Evolutionary conservation across 164 flowering plant species (phyloP).

Genomic region (Macadamia tetraphylla): DNA sequence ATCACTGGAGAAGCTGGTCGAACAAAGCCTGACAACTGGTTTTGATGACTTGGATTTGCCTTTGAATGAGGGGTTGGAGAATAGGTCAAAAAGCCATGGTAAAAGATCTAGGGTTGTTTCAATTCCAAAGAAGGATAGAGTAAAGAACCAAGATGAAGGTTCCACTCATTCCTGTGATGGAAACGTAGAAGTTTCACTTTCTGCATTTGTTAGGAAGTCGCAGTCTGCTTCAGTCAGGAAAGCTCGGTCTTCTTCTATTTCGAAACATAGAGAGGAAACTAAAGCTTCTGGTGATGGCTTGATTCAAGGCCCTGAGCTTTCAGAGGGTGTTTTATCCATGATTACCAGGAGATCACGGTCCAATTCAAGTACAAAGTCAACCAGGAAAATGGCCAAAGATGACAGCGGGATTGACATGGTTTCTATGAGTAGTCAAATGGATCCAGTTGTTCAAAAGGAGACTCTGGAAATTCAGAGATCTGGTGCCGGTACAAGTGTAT

Average conservation of each 20-base stretch:
- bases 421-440: conserved; percentile 6
- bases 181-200: conserved; percentile 34
- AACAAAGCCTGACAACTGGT: conserved; percentile 13
- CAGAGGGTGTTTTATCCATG: conserved; percentile 1
- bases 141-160: conserved; percentile 17
- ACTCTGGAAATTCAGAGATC: conserved; percentile 8
- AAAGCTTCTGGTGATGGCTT: conserved; percentile 20
- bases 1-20: conserved; percentile 13
- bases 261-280: conserved; percentile 17
- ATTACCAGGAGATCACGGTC: conserved; percentile 6
- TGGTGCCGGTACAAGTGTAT: conserved; percentile 12
- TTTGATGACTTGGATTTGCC: conserved; percentile 22
- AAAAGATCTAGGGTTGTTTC: conserved; percentile 22
- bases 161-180: conserved; percentile 20
- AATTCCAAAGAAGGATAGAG: conserved; percentile 3
- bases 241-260: conserved; percentile 15
- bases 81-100: conserved; percentile 16
- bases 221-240: conserved; percentile 35
- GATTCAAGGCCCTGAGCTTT: conserved; percentile 8
- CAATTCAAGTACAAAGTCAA: conserved; percentile 11
- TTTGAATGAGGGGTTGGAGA: conserved; percentile 12
- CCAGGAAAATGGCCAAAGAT: conserved; percentile 6
- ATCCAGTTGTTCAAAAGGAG: conserved; percentile 11
- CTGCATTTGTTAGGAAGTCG: conserved; percentile 30
- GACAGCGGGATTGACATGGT: conserved; percentile 5